Evolutionary conservation across 768 basidiomycete species (phyloP).

Genomic region (Tricholoma bakamatsutake): DNA sequence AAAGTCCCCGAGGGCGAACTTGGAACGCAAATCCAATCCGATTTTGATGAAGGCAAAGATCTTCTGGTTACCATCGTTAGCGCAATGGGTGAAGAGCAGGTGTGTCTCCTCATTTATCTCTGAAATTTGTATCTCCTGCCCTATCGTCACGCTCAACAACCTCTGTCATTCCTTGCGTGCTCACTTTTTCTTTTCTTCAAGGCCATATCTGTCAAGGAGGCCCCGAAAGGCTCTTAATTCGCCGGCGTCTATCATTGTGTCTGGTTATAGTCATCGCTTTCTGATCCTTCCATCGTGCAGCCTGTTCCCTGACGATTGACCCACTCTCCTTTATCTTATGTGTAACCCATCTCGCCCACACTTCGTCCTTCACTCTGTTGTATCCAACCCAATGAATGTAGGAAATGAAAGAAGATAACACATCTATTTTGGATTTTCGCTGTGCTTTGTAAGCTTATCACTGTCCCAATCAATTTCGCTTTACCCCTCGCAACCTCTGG

Average conservation of each 20-base stretch:
- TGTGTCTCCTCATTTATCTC: slow-evolving; percentile 16
- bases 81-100: slow-evolving; percentile 93
- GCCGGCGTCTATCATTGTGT: slow-evolving; percentile 8
- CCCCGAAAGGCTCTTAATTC: slow-evolving; percentile 53
- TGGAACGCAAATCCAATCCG: slow-evolving; percentile 61
- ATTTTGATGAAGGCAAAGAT: slow-evolving; percentile 85
- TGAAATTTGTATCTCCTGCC: not conserved
- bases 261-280: slow-evolving; percentile 18
- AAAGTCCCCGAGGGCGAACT: slow-evolving; percentile 83
- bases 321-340: slow-evolving; percentile 5
- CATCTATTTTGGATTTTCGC: not conserved
- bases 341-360: slow-evolving; percentile 7
- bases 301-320: slow-evolving; percentile 15
- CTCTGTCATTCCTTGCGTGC: not conserved
- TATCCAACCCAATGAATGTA: slow-evolving; percentile 19
- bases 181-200: slow-evolving; percentile 18
- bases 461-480: not conserved
- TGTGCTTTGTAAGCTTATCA: not conserved
- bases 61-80: slow-evolving; percentile 79
- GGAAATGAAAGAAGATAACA: slow-evolving; percentile 14
- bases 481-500: not conserved
- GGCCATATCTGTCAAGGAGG: slow-evolving; percentile 87
- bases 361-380: slow-evolving; percentile 15
- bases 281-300: slow-evolving; percentile 16
- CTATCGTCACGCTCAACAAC: not conserved